These are phyloP conservation scores for Pleurotus citrinopileatus DNA, from an alignment of 768 basidiomycete species.

Conservation along the genomic window DNA sequence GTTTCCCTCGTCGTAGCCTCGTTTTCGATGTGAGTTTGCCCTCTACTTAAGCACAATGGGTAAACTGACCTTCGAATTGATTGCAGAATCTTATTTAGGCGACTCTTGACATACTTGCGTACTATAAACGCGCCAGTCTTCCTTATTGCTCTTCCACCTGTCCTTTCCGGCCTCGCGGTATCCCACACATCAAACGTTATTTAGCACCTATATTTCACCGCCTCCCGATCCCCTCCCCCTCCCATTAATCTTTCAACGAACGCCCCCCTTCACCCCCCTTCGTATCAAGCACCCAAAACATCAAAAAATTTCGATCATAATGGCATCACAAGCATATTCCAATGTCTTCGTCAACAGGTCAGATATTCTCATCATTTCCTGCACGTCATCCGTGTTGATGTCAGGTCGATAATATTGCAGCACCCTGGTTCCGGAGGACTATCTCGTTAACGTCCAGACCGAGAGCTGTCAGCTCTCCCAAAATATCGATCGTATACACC, in stretches of 20 bases:
- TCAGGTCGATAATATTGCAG: background rate
- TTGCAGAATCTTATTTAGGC: constrained; percentile 2
- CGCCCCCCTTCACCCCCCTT: background rate
- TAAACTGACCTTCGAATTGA: constrained; percentile 5
- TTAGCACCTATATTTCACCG: background rate
- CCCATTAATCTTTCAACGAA: constrained; percentile 2
- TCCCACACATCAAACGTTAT: constrained; percentile 1
- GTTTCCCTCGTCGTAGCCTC: constrained; percentile 8
- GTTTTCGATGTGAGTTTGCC: constrained; percentile 6
- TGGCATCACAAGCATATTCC: background rate
- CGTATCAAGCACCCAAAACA: background rate
- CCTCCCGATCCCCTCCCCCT: background rate
- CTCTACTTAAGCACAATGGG: background rate
- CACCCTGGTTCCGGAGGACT: constrained; percentile 1
- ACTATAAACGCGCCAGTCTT: background rate
- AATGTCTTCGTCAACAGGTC: background rate
- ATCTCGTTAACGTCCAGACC: background rate
- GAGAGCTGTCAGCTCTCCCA: constrained; percentile 3
- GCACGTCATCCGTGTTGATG: background rate
- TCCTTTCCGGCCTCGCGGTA: background rate
- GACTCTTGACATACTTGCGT: background rate
- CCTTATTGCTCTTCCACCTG: constrained; percentile 6
- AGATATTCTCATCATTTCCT: background rate
- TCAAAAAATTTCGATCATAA: constrained; percentile 4
- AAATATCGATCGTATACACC: constrained; percentile 25